Evolutionary conservation across 441 rosid genomes (phyloP).

Genomic region (Bocquillonia castaneifolia): DNA sequence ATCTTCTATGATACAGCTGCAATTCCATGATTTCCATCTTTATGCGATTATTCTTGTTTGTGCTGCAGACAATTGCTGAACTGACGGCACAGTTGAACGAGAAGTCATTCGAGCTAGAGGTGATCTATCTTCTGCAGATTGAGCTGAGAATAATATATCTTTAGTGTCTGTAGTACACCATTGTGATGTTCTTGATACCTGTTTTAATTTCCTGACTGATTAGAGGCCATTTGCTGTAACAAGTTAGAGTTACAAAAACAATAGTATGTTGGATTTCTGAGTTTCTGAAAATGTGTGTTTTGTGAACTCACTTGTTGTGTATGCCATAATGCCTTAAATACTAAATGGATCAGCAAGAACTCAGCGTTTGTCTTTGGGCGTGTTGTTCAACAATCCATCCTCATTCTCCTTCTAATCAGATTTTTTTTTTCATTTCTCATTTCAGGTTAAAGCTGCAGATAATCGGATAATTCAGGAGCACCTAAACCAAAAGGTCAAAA

Average conservation of each 20-base stretch:
- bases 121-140: conserved; percentile 31
- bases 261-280: too few species aligned
- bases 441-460: conserved; percentile 89
- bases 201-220: neutral
- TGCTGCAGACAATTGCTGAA: conserved; percentile 70
- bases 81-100: conserved; percentile 75
- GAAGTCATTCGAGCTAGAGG: conserved; percentile 98
- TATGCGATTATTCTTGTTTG: conserved; percentile 21
- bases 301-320: neutral
- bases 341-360: neutral
- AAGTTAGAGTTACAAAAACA: neutral
- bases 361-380: neutral
- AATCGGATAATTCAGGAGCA: conserved; percentile 93
- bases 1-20: conserved; percentile 16
- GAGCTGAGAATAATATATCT: conserved; percentile 4
- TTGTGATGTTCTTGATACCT: conserved; percentile 9
- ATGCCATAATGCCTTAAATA: neutral
- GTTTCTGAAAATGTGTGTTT: too few species aligned
- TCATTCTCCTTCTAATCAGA: conserved; percentile 10
- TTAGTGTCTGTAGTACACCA: neutral
- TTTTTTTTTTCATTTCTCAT: conserved; percentile 16
- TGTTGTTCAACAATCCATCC: neutral
- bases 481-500: conserved; percentile 71
- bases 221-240: neutral
- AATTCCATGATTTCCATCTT: conserved; percentile 18